Conservation (phyloP, 2,329 filamentous ascomycete species). For the Diplocarpon rosae region DNA sequence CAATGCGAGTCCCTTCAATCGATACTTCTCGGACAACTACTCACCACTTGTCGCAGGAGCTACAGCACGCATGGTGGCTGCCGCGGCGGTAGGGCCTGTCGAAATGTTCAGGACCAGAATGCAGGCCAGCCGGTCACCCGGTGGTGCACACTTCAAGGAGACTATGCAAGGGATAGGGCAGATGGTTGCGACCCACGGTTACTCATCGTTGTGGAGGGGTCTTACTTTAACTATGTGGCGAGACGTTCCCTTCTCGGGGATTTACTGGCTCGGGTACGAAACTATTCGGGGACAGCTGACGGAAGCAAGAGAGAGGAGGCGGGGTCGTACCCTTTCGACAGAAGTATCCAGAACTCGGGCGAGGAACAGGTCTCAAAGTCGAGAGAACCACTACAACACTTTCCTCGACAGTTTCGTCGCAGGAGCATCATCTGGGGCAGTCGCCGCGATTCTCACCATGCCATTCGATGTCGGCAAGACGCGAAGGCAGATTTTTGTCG, state of each 20-base stretch:
- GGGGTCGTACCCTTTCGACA: slow-evolving; percentile 32
- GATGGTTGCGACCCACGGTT: slow-evolving; percentile 70
- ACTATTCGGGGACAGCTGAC: slow-evolving; percentile 61
- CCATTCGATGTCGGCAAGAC: slow-evolving; percentile 98
- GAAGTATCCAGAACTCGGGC: slow-evolving; percentile 32
- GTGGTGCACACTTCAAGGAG: slow-evolving; percentile 62
- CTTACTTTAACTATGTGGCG: slow-evolving; percentile 87
- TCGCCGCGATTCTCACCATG: slow-evolving; percentile 81
- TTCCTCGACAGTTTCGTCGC: slow-evolving; percentile 85
- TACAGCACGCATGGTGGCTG: slow-evolving; percentile 67
- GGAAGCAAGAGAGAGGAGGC: slow-evolving; percentile 48
- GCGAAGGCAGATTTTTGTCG: slow-evolving; percentile 71
- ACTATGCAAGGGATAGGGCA: slow-evolving; percentile 66
- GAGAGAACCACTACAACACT: slow-evolving; percentile 63
- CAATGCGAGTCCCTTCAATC: slow-evolving; percentile 58
- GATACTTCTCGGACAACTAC: slow-evolving; percentile 53
- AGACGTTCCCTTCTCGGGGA: slow-evolving; percentile 90
- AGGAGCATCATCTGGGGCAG: slow-evolving; percentile 70
- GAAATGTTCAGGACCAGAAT: slow-evolving; percentile 91
- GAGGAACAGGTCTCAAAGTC: slow-evolving; percentile 46
- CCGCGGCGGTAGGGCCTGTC: slow-evolving; percentile 74
- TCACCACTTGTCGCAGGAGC: slow-evolving; percentile 74
- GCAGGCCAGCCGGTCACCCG: slow-evolving; percentile 56
- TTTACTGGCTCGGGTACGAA: slow-evolving; percentile 99
- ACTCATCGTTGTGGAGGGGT: slow-evolving; percentile 79